Evolutionary conservation across 2,329 filamentous ascomycete species (phyloP).

Genomic region (Rhinocladiella similis): DNA sequence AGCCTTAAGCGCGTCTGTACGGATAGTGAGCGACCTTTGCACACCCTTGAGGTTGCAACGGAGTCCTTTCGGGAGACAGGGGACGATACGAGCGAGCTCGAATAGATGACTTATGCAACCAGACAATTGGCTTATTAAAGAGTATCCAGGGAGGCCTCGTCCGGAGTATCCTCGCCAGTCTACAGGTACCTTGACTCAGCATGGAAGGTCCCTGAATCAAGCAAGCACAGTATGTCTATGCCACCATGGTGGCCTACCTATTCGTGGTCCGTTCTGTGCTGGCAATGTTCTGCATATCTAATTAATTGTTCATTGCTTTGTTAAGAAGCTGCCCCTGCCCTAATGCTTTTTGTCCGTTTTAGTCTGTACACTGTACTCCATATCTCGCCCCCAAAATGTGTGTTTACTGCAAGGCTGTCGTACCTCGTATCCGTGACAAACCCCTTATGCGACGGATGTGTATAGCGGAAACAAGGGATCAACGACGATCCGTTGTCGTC

Average conservation of each 20-base stretch:
- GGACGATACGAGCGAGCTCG: no score
- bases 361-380: background rate
- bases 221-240: background rate
- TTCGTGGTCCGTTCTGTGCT: slow-evolving; percentile 1
- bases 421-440: slow-evolving; percentile 9
- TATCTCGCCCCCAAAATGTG: background rate
- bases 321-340: background rate
- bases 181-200: background rate
- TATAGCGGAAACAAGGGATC: background rate
- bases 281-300: slow-evolving; percentile 4
- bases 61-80: background rate
- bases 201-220: background rate
- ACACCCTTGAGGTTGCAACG: no score
- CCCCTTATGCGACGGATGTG: background rate
- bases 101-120: background rate
- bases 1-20: background rate
- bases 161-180: background rate
- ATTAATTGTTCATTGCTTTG: slow-evolving; percentile 2
- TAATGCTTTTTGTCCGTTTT: background rate
- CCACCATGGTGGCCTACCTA: no score
- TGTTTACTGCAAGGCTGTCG: background rate
- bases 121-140: background rate
- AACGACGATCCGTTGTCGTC: background rate
- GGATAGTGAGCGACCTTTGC: no score
- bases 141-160: no score